Evolutionary conservation across 1,284 basidiomycete genomes (phyloP), one percentile per base, ranked within the genome.

Genomic region (Gymnopus androsaceus): DNA sequence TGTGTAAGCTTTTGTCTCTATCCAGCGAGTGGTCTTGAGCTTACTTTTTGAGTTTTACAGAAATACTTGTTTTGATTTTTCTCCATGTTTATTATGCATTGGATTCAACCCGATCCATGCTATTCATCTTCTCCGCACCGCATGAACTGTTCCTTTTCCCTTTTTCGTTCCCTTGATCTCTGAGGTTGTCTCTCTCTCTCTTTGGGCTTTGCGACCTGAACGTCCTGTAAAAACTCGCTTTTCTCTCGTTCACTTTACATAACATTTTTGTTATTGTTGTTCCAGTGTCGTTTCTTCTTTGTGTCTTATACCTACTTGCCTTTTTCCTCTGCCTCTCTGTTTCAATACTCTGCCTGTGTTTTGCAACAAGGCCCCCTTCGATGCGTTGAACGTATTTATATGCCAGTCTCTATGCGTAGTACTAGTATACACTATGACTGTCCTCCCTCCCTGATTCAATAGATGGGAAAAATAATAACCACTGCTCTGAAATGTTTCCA

Each of bases 341-440:
- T 34, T 47, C 50, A 25, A 34, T 49, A 40, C 25, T 36, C 28
- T 33, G 38, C 45, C 51, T 51, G 57, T 48, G 60, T 25, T 62
- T 52, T 53, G n/a, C n/a, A n/a, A n/a, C 17, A 5, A 44, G 28
- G 15, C 37, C 59, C 49, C 47, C 54, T 46, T 51, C 38, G 37
- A 49, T 58, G 55, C 57, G 57, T 58, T 58, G 57, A 52, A 58
- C 57, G 57, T 58, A 58, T 58, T 58, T 58, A 56, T 56, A n/a
- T n/a, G n/a, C n/a, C n/a, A n/a, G n/a, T n/a, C n/a, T n/a, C n/a
- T n/a, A n/a, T n/a, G n/a, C n/a, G n/a, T n/a, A n/a, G n/a, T n/a
- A n/a, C n/a, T n/a, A n/a, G n/a, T n/a, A n/a, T n/a, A n/a, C n/a
- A n/a, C n/a, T n/a, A n/a, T n/a, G n/a, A n/a, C n/a, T n/a, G n/a